A percentile compares a stretch with the other conserved stretches of the same genome.
phyloP scores from a whole-genome alignment of 345 rosid species.

The Reutealis trisperma region DNA sequence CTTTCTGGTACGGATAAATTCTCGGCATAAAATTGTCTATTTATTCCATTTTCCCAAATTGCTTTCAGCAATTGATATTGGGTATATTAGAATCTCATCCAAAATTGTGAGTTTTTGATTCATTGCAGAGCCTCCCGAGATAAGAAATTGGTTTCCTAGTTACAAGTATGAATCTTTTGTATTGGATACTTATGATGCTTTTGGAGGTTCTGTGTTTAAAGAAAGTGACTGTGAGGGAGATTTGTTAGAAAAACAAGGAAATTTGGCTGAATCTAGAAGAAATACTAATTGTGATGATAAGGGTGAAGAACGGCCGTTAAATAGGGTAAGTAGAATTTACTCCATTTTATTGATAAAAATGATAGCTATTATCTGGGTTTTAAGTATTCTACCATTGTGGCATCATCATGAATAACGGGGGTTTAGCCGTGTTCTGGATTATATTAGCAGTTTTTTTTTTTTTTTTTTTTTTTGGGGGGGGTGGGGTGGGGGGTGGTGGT shows the following conservation, averaged over 20 bases:
- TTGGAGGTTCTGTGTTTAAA: conserved; percentile 16
- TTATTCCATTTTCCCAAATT: not conserved
- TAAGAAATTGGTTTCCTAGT: conserved; percentile 64
- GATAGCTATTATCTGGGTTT: too few species aligned
- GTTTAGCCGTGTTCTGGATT: too few species aligned
- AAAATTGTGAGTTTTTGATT: not conserved
- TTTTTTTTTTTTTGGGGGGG: too few species aligned
- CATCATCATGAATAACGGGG: not conserved
- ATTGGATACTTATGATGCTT: conserved; percentile 33
- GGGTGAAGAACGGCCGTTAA: conserved; percentile 1
- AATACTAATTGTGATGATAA: not conserved
- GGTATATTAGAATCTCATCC: not conserved
- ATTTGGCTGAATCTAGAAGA: not conserved
- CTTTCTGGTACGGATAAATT: conserved; percentile 32
- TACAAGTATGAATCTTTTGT: conserved; percentile 54
- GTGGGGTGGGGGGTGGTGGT: too few species aligned
- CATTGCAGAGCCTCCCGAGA: conserved; percentile 58
- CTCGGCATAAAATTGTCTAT: not conserved
- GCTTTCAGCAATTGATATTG: not conserved
- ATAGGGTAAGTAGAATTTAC: not conserved
- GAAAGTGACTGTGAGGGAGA: conserved; percentile 8
- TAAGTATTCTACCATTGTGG: too few species aligned
- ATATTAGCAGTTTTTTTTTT: too few species aligned
- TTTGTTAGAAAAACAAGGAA: not conserved
- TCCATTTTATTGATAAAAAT: too few species aligned